phyloP scores from a whole-genome alignment of 208 protist genomes.

The Borovskyia barvae region DNA sequence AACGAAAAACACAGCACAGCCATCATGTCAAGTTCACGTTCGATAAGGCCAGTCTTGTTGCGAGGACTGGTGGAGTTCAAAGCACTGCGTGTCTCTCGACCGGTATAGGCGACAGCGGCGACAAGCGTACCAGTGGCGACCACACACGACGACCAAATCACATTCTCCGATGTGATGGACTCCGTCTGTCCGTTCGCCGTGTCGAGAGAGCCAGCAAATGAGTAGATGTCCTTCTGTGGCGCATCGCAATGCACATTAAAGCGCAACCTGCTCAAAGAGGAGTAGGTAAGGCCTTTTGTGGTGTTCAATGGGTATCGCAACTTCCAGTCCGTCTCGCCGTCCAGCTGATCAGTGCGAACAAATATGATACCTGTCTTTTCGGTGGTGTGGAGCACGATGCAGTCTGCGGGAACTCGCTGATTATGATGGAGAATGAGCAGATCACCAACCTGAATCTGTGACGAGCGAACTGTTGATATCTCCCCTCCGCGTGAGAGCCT shows the following conservation, averaged over 20 bases:
- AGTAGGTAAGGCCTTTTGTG: constrained; percentile 38
- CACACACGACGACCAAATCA: constrained; percentile 97
- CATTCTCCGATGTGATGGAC: constrained; percentile 93
- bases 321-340: constrained; percentile 99
- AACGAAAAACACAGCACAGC: constrained; percentile 90
- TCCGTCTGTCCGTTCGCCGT: constrained; percentile 57
- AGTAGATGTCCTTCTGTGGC: constrained; percentile 96
- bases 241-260: constrained; percentile 69
- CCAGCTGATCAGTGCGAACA: constrained; percentile 98
- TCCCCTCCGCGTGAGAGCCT: constrained; percentile 54
- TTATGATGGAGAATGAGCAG: constrained; percentile 92
- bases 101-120: constrained; percentile 92
- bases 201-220: constrained; percentile 91
- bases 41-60: constrained; percentile 92
- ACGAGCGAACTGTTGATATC: constrained; percentile 46
- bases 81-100: constrained; percentile 91
- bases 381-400: constrained; percentile 95
- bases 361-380: constrained; percentile 95
- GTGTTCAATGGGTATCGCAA: constrained; percentile 61
- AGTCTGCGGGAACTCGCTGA: constrained; percentile 95
- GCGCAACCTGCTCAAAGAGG: constrained; percentile 34
- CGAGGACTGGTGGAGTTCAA: constrained; percentile 94
- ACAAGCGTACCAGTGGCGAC: constrained; percentile 90
- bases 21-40: constrained; percentile 95
- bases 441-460: constrained; percentile 94